Percentiles rank a stretch among this genome's conserved stretches.
phyloP scores from a whole-genome alignment of 495 filamentous ascomycete genomes.

The Xylaria cubensis region DNA sequence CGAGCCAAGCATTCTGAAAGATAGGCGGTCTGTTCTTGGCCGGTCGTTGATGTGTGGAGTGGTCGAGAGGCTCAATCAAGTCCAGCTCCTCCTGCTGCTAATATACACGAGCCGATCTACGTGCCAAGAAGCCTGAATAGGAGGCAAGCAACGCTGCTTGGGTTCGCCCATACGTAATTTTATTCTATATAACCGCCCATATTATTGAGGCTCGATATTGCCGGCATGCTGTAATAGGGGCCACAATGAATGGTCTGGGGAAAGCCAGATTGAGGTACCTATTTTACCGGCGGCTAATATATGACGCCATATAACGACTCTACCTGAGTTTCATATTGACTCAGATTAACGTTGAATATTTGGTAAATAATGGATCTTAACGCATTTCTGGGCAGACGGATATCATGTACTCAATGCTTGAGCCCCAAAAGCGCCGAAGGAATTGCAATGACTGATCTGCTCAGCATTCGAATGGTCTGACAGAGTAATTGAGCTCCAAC shows the following conservation, averaged over 20 bases:
- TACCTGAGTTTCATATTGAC: neutral
- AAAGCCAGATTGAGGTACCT: slow-evolving; percentile 9
- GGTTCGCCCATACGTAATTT: neutral
- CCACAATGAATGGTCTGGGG: neutral
- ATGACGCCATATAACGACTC: neutral
- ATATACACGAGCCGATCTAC: slow-evolving; percentile 19
- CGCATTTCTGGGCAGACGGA: neutral
- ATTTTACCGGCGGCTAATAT: slow-evolving; percentile 25
- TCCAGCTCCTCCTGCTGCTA: slow-evolving; percentile 9
- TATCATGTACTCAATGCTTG: neutral
- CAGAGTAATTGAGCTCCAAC: no score
- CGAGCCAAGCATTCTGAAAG: slow-evolving; percentile 36
- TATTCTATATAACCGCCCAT: slow-evolving; percentile 17
- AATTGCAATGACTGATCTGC: neutral
- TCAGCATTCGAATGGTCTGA: neutral
- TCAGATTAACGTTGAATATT: neutral
- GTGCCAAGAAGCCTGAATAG: neutral
- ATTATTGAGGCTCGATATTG: slow-evolving; percentile 23
- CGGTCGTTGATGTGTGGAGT: slow-evolving; percentile 1
- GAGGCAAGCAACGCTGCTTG: neutral
- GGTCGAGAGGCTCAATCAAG: slow-evolving; percentile 8
- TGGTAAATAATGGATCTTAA: neutral
- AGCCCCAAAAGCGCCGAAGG: neutral
- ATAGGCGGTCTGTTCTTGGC: neutral
- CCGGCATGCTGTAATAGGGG: neutral